Percentiles rank a stretch among this genome's conserved stretches.
Conservation (phyloP, 2,329 filamentous ascomycete species). For the Penicillium sp. region DNA sequence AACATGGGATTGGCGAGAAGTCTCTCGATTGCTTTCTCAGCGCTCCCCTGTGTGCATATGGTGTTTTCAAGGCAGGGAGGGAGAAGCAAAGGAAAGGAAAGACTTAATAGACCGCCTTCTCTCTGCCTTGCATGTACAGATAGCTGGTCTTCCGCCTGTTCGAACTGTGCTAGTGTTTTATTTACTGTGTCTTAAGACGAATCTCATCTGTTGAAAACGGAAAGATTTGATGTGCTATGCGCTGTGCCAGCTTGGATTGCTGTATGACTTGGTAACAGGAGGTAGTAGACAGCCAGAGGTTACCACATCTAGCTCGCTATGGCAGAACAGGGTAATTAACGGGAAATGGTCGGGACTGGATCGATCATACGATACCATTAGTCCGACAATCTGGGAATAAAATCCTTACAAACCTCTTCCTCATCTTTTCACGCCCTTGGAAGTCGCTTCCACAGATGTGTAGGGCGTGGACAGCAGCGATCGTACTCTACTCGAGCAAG, state of each 20-base stretch:
- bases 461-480: too few relatives aligned
- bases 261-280: background rate
- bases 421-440: too few relatives aligned
- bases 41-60: constrained; percentile 28
- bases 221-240: constrained; percentile 1
- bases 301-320: background rate
- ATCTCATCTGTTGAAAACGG: constrained; percentile 35
- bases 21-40: constrained; percentile 12
- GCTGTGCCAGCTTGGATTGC: background rate
- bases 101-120: constrained; percentile 30
- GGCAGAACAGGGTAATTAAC: background rate
- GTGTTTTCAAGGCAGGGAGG: constrained; percentile 28
- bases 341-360: background rate
- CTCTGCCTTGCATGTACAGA: constrained; percentile 45
- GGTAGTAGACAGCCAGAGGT: background rate
- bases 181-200: constrained; percentile 36
- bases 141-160: constrained; percentile 43
- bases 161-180: constrained; percentile 40
- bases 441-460: too few relatives aligned
- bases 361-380: too few relatives aligned
- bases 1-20: constrained; percentile 18
- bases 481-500: too few relatives aligned
- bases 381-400: too few relatives aligned
- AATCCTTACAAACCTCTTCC: too few relatives aligned
- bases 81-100: constrained; percentile 22